Conservation (phyloP, 2,329 filamentous ascomycete genomes). For the Penicillium brasilianum region DNA sequence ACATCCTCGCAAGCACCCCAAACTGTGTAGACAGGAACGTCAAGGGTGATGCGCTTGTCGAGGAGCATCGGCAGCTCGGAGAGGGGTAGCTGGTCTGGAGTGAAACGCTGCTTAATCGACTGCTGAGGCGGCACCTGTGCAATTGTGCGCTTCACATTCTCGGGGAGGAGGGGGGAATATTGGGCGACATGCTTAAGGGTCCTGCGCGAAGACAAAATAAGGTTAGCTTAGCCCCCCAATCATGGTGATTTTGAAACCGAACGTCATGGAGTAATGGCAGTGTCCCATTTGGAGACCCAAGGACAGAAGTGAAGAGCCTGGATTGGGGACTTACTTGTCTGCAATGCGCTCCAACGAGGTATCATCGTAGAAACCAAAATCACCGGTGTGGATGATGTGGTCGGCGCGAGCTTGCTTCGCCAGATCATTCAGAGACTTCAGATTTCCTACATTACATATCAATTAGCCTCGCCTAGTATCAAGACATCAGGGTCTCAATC, state of each 20-base stretch:
- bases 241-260: conserved; percentile 9
- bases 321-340: conserved; percentile 76
- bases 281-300: conserved; percentile 22
- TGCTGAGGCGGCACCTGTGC: conserved; percentile 69
- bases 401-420: conserved; percentile 93
- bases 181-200: conserved; percentile 98
- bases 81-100: conserved; percentile 79
- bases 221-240: conserved; percentile 25
- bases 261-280: conserved; percentile 9
- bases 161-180: conserved; percentile 91
- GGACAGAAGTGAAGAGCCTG: conserved; percentile 11
- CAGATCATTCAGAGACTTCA: conserved; percentile 93
- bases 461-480: conserved; percentile 22
- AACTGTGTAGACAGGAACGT: conserved; percentile 96
- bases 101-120: conserved; percentile 81
- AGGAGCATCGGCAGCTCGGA: conserved; percentile 92
- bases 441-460: conserved; percentile 70
- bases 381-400: conserved; percentile 97
- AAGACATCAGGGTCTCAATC: conserved; percentile 3
- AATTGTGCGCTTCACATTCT: conserved; percentile 70
- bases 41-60: conserved; percentile 84
- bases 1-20: conserved; percentile 99
- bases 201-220: conserved; percentile 54
- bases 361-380: conserved; percentile 99
- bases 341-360: conserved; percentile 95